Evolutionary conservation across 2,329 filamentous ascomycete genomes (phyloP).

Genomic region (Fusarium coffeatum): DNA sequence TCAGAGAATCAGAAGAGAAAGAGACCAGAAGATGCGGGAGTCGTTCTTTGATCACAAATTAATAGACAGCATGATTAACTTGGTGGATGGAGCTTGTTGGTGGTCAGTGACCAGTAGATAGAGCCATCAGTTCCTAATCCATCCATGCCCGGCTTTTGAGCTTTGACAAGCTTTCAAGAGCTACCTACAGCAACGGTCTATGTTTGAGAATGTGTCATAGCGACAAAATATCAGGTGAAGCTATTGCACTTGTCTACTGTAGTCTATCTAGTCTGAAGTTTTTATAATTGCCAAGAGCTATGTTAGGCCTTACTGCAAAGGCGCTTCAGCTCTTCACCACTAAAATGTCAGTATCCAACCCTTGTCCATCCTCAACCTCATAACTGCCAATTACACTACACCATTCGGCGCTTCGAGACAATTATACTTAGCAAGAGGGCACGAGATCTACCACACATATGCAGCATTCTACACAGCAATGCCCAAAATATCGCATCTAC

Average conservation of each 20-base stretch:
- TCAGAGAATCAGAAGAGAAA: background rate
- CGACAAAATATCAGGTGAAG: background rate
- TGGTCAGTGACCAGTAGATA: constrained; percentile 3
- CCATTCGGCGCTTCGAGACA: constrained; percentile 14
- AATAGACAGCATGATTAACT: background rate
- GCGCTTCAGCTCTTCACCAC: constrained; percentile 9
- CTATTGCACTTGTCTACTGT: background rate
- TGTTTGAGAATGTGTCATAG: background rate
- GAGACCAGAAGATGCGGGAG: constrained; percentile 3
- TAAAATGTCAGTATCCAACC: background rate
- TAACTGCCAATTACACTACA: constrained; percentile 19
- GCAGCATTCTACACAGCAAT: background rate
- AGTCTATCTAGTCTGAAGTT: background rate
- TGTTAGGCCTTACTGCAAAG: background rate
- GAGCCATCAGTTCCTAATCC: constrained; percentile 22
- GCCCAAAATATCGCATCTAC: constrained; percentile 8
- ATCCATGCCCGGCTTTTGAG: constrained; percentile 22
- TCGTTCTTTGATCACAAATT: background rate
- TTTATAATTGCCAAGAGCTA: constrained; percentile 11
- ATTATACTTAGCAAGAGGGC: constrained; percentile 26
- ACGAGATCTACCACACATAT: constrained; percentile 27
- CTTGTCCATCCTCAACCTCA: constrained; percentile 4
- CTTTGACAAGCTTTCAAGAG: constrained; percentile 25
- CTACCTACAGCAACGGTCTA: background rate
- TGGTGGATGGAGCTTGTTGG: constrained; percentile 2